These are phyloP conservation scores for Suillus sp. DNA, from an alignment of 768 basidiomycete genomes.

Conservation along the genomic window DNA sequence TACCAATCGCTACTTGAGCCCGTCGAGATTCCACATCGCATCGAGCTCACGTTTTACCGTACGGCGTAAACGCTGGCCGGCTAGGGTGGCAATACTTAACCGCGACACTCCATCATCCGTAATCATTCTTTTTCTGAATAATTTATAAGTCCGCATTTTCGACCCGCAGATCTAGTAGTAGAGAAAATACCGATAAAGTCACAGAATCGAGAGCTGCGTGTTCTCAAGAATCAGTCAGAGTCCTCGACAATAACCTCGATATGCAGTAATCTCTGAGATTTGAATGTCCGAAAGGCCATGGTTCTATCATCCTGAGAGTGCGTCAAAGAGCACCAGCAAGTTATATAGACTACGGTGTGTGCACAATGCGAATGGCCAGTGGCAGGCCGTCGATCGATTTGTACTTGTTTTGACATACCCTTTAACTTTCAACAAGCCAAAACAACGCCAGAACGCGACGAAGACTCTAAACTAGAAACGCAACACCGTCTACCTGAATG, in stretches of 20 bases:
- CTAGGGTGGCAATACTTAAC: not conserved
- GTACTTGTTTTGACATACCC: not conserved
- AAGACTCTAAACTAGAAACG: not conserved
- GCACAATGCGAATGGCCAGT: too few relatives aligned
- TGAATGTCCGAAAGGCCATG: too few relatives aligned
- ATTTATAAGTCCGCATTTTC: not conserved
- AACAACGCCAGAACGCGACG: conserved; percentile 4
- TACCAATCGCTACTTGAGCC: not conserved
- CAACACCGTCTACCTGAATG: not conserved
- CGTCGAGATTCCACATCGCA: not conserved
- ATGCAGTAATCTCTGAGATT: too few relatives aligned
- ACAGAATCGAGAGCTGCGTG: too few relatives aligned
- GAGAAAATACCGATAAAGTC: not conserved
- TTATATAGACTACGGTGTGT: too few relatives aligned
- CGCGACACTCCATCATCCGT: not conserved
- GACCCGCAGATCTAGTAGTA: not conserved
- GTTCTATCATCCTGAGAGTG: too few relatives aligned
- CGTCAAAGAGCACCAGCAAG: too few relatives aligned
- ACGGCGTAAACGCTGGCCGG: not conserved
- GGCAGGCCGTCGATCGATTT: not conserved
- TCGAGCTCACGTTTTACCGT: not conserved
- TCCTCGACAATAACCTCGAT: too few relatives aligned
- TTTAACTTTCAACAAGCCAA: conserved; percentile 5
- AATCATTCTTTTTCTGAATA: not conserved
- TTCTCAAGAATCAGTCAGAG: too few relatives aligned